Percentiles rank a stretch among this genome's conserved stretches.
Conservation (phyloP, 345 rosid genomes). For the Populus simonii region DNA sequence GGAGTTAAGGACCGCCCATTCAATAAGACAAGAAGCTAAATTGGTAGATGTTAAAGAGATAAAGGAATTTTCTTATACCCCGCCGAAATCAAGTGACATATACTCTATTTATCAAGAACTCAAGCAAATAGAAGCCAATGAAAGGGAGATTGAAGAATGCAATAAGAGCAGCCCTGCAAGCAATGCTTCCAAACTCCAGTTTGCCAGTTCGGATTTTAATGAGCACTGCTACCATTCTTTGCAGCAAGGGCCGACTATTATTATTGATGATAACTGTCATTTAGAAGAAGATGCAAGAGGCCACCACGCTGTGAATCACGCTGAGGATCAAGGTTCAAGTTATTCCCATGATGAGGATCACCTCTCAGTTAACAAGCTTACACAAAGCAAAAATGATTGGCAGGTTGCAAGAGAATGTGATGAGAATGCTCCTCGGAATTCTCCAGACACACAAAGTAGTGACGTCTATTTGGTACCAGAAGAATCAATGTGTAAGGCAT, state of each 20-base stretch:
- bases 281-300: slow-evolving; percentile 9
- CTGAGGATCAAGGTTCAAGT: slow-evolving; percentile 18
- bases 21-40: slow-evolving; percentile 2
- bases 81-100: slow-evolving; percentile 7
- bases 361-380: background rate
- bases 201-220: slow-evolving; percentile 10
- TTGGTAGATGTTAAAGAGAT: slow-evolving; percentile 6
- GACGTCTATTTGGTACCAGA: slow-evolving; percentile 4
- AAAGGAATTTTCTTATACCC: slow-evolving; percentile 6
- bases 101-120: slow-evolving; percentile 11
- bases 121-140: background rate
- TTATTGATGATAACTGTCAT: background rate
- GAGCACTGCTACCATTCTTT: slow-evolving; percentile 3
- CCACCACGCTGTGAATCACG: background rate
- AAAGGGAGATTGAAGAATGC: background rate
- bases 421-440: slow-evolving; percentile 8
- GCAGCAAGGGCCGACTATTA: background rate
- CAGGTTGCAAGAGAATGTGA: slow-evolving; percentile 11
- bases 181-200: slow-evolving; percentile 5
- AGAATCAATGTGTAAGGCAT: slow-evolving; percentile 6
- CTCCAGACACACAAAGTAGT: slow-evolving; percentile 2
- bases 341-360: slow-evolving; percentile 15
- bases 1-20: slow-evolving; percentile 5
- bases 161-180: background rate
- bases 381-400: background rate